Evolutionary conservation across 257 asterid genomes (phyloP).

Genomic region (Ilex aquifolium): DNA sequence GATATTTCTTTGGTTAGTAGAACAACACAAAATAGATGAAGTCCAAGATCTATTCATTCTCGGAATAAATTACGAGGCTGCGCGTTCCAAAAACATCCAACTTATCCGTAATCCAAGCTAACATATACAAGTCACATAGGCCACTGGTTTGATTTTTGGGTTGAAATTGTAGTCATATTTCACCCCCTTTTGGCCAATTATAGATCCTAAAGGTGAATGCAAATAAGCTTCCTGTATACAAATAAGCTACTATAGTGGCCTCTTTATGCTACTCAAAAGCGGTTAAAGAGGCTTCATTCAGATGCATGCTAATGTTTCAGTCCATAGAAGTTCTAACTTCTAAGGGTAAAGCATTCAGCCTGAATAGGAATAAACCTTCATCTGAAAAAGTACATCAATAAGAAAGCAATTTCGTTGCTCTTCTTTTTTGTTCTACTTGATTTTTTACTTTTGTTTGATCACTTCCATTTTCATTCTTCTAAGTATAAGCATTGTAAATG

Average conservation of each 20-base stretch:
- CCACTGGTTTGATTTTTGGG: constrained; percentile 11
- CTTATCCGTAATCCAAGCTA: not conserved
- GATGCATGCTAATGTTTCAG: not conserved
- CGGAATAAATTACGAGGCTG: not conserved
- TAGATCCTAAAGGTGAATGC: constrained; percentile 1
- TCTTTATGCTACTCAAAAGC: not conserved
- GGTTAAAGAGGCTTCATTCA: constrained; percentile 13
- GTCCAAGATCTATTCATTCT: not conserved
- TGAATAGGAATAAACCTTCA: not conserved
- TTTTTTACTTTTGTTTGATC: no score
- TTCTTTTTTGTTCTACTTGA: no score
- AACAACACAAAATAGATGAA: constrained; percentile 18
- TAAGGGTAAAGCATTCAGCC: not conserved
- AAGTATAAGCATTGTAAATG: no score
- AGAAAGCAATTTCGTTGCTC: no score
- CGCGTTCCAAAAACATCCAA: not conserved
- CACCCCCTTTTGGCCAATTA: constrained; percentile 11
- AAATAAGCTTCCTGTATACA: constrained; percentile 1
- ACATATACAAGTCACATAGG: not conserved
- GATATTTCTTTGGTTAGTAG: constrained; percentile 52
- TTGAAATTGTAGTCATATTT: constrained; percentile 19
- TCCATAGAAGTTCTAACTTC: not conserved
- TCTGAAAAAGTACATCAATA: not conserved
- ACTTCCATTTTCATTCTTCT: no score
- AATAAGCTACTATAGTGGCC: not conserved